A percentile compares a stretch with the other conserved stretches of the same genome.
Evolutionary conservation across 2,329 filamentous ascomycete species (phyloP).

Genomic region (Beauveria bassiana): DNA sequence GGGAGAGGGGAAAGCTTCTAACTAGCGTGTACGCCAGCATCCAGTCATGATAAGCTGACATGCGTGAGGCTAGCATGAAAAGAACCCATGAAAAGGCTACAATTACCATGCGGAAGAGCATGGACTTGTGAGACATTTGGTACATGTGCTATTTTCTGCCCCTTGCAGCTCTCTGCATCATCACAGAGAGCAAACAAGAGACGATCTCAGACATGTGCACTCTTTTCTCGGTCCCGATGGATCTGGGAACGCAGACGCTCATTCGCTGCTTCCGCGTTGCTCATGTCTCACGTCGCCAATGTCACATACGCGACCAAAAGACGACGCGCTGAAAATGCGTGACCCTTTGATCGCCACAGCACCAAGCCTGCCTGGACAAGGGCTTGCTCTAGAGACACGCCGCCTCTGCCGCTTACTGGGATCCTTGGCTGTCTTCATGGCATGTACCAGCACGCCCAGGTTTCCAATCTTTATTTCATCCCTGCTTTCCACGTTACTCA

Average conservation of each 20-base stretch:
- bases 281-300: background rate
- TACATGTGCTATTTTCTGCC: background rate
- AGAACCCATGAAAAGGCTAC: too few species aligned
- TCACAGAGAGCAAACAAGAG: background rate
- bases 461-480: background rate
- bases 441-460: too few species aligned
- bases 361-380: background rate
- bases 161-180: too few species aligned
- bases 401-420: too few species aligned
- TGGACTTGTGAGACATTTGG: background rate
- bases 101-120: too few species aligned
- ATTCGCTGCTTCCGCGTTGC: background rate
- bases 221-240: background rate
- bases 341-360: background rate
- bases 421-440: too few species aligned
- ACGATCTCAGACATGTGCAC: background rate
- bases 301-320: background rate
- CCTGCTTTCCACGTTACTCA: background rate
- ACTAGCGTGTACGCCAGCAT: too few species aligned
- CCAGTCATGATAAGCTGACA: background rate
- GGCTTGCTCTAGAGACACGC: too few species aligned
- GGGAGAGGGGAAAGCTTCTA: background rate
- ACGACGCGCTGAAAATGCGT: background rate
- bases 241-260: background rate
- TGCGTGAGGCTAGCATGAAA: background rate